These are phyloP conservation scores for Ascocoryne sarcoides DNA, from an alignment of 2,329 filamentous ascomycete species.

Conservation along the genomic window DNA sequence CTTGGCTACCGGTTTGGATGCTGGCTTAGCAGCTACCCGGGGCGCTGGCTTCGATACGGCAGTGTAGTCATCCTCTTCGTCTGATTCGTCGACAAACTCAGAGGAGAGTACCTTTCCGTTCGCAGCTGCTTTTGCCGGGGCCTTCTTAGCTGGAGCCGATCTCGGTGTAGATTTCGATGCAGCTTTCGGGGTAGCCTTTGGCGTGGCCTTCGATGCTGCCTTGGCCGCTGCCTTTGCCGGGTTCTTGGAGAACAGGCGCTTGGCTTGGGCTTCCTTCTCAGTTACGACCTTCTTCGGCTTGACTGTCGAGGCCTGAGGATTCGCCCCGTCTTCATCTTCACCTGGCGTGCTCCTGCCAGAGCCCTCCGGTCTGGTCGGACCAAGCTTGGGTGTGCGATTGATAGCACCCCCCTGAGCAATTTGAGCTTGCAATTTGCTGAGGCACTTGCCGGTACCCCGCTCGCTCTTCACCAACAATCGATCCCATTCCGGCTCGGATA, in stretches of 20 bases:
- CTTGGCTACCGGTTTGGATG: constrained; percentile 30
- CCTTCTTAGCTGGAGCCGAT: constrained; percentile 12
- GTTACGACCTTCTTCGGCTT: constrained; percentile 47
- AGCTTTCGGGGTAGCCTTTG: constrained; percentile 1
- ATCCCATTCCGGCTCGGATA: constrained; percentile 52
- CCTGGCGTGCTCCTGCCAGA: constrained; percentile 31
- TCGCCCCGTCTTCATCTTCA: constrained; percentile 36
- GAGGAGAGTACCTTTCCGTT: constrained; percentile 22
- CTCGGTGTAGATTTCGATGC: not conserved
- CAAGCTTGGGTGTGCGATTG: constrained; percentile 41
- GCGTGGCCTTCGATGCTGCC: too few relatives aligned
- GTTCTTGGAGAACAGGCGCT: constrained; percentile 41
- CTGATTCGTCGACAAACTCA: constrained; percentile 27
- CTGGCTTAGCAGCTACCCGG: constrained; percentile 30
- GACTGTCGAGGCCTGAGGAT: constrained; percentile 39
- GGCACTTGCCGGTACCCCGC: constrained; percentile 48
- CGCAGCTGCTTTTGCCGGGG: constrained; percentile 17
- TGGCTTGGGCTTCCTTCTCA: constrained; percentile 46
- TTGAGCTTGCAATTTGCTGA: constrained; percentile 53
- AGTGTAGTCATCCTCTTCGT: constrained; percentile 20
- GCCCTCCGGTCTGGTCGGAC: constrained; percentile 42
- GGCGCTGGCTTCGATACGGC: constrained; percentile 4
- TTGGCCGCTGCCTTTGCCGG: constrained; percentile 8
- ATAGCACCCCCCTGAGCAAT: constrained; percentile 46
- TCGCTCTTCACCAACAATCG: constrained; percentile 49